A percentile compares a stretch with the other conserved stretches of the same genome.
phyloP scores from a whole-genome alignment of 495 filamentous ascomycete genomes.

The Extremus antarcticus region DNA sequence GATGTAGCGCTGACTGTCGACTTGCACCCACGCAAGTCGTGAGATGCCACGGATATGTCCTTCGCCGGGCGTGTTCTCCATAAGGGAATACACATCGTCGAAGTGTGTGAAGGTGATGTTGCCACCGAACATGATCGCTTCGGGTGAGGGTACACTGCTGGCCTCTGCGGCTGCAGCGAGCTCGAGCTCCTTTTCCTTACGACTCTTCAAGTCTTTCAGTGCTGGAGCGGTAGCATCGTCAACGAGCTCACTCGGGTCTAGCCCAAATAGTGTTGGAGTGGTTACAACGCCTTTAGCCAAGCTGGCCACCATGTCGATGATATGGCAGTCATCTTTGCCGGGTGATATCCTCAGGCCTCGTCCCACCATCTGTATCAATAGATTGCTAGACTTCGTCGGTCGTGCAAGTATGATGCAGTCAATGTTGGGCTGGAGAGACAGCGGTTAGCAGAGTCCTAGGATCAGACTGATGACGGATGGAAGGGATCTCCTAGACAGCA shows the following conservation, averaged over 20 bases:
- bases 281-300: constrained; percentile 73
- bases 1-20: constrained; percentile 53
- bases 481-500: too few relatives aligned
- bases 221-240: constrained; percentile 46
- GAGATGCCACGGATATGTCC: constrained; percentile 67
- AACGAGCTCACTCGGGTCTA: constrained; percentile 75
- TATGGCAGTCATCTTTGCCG: constrained; percentile 78
- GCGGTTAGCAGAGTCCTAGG: not conserved
- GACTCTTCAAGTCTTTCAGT: constrained; percentile 43
- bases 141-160: not conserved
- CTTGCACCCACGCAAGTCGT: constrained; percentile 65
- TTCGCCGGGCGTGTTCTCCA: constrained; percentile 70
- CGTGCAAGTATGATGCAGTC: constrained; percentile 85
- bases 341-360: constrained; percentile 75
- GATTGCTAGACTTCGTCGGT: constrained; percentile 79
- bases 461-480: not conserved
- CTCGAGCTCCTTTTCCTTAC: constrained; percentile 25
- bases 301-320: constrained; percentile 91
- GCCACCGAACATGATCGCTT: not conserved
- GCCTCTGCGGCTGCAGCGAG: constrained; percentile 4
- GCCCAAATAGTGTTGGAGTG: constrained; percentile 83
- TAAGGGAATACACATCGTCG: constrained; percentile 74
- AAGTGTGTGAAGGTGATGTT: constrained; percentile 73
- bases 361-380: constrained; percentile 96
- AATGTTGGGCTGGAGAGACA: constrained; percentile 55